phyloP scores from a whole-genome alignment of 139 green algal species.

The Chlamydomonas asymmetrica region DNA sequence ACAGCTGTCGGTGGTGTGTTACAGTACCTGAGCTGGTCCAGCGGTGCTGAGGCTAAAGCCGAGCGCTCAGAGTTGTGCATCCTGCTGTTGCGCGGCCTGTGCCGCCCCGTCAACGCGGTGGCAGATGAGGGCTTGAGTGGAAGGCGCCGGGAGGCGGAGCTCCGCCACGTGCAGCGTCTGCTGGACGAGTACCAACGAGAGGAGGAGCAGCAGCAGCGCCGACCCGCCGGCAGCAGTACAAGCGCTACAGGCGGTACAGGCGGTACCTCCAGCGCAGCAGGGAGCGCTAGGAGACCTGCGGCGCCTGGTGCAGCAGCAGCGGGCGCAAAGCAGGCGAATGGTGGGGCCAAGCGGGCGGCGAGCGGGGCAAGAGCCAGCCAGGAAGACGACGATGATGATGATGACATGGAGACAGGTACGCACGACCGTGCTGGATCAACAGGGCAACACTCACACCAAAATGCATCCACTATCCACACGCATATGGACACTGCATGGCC shows the following conservation, averaged over 20 bases:
- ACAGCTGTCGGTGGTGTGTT: not conserved
- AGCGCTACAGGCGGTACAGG: too few species aligned
- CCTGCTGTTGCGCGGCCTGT: not conserved
- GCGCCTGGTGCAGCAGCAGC: not conserved
- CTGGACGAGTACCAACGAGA: constrained; percentile 31
- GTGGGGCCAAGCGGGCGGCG: not conserved
- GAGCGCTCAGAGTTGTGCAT: not conserved
- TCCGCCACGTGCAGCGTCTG: constrained; percentile 50
- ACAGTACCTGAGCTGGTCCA: not conserved
- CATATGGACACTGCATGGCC: not conserved
- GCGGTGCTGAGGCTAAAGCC: not conserved
- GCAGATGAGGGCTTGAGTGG: too few species aligned
- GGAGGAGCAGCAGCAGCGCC: constrained; percentile 1
- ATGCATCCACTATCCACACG: too few species aligned
- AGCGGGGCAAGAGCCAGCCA: not conserved
- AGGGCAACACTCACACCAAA: too few species aligned
- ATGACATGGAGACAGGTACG: not conserved
- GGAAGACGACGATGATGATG: not conserved
- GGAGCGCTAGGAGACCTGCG: not conserved
- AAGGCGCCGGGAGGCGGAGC: too few species aligned
- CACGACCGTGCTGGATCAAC: too few species aligned
- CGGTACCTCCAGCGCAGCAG: not conserved
- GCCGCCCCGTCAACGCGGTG: not conserved
- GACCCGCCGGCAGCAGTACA: too few species aligned
- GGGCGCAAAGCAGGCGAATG: not conserved